Base-by-base conservation (phyloP, 352 stramenopile species). In the Pythium apleroticum region DNA sequence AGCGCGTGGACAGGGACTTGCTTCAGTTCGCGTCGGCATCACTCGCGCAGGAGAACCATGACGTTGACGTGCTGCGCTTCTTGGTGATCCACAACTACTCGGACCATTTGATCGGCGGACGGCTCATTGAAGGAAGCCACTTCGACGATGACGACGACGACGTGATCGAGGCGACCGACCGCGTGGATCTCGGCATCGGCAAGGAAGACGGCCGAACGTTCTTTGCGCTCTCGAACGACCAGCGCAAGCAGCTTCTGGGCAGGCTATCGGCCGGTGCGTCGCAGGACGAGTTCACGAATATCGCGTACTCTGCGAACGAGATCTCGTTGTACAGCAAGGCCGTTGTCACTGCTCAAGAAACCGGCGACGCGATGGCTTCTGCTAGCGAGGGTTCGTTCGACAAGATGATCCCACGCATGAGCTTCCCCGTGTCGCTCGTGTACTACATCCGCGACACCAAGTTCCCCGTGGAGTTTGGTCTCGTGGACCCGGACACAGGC, bases 21-120 rank as follows among this genome's bases (percentile, higher is more conserved):
- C 46, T 89, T 2, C 50, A 68, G 20, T 93, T 89, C 58, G 75
- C 79, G 10, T 76, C 65, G 52, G 54, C 78, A 14, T 73, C 69
- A 12, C 56, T 88, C 7, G 57, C 35, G 5, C 52, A 60, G 7
- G 69, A 77, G 15, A 68, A 71, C 33, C 60, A 77, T 1, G 71
- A 77, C 49, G 56, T 77, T 20, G 69, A 81, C 11, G 68, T 89
- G 28, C 61, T 93, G 3, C 84, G 84, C 2, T 90, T 93, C 31
- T 68, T 95, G 15, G 62, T 91, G 2, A 63, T 91, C n/a, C 84
- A 92, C 52, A 94, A 92, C 65, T 94, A 87, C 30, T 71, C 75
- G 14, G 81, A 94, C 19, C 77, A 89, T 49, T 52, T 94, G 9
- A 89, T 94, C 24, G 73, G 68, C 28, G 77, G 77, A 20, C 61